Evolutionary conservation across 257 asterid genomes (phyloP).

Genomic region (Penstemon eatonii): DNA sequence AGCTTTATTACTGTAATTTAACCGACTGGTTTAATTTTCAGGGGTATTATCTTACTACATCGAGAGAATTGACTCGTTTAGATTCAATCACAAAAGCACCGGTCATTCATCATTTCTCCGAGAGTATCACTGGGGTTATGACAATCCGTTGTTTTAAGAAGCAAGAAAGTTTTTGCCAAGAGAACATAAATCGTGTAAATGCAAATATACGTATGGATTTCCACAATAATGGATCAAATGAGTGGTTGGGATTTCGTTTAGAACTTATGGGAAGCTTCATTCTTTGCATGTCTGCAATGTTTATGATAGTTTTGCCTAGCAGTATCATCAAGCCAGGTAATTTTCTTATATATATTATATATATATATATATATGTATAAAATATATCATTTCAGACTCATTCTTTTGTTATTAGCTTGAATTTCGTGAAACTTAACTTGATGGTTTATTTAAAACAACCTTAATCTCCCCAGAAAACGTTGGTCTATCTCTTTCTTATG

Average conservation of each 20-base stretch:
- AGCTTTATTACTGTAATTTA: neutral
- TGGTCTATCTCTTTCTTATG: constrained; percentile 73
- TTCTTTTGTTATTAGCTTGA: neutral
- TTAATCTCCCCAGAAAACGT: constrained; percentile 39
- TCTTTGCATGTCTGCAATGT: constrained; percentile 48
- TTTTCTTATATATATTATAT: neutral
- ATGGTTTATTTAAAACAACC: neutral
- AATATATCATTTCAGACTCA: neutral
- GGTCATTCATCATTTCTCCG: constrained; percentile 75
- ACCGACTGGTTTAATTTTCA: constrained; percentile 24
- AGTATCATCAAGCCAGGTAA: constrained; percentile 60
- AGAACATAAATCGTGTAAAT: constrained; percentile 51
- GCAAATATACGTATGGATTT: constrained; percentile 58
- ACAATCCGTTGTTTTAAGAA: constrained; percentile 68
- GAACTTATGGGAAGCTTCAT: constrained; percentile 67
- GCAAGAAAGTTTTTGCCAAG: constrained; percentile 49
- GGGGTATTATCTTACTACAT: constrained; percentile 61
- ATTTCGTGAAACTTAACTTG: neutral
- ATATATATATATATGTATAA: neutral
- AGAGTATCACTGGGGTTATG: constrained; percentile 63
- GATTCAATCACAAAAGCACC: constrained; percentile 71
- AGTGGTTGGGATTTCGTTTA: constrained; percentile 80
- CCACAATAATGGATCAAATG: constrained; percentile 66
- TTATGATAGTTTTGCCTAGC: constrained; percentile 60
- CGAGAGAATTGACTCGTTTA: constrained; percentile 76